Base-by-base conservation (phyloP, 2,329 filamentous ascomycete genomes). In the Fusarium abutilonis region DNA sequence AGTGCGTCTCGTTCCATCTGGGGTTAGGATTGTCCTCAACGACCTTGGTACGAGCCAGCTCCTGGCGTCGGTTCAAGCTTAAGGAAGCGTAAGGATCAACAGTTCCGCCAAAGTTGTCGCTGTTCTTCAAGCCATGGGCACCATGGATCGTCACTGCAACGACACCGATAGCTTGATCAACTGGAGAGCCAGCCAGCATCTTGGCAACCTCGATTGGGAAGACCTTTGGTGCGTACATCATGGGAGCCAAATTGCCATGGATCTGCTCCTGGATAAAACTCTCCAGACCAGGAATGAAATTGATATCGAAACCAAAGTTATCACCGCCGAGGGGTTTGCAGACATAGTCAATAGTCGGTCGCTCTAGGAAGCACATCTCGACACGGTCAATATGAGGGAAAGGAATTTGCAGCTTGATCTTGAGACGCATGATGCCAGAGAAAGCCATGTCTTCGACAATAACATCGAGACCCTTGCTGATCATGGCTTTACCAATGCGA, bases 201-300 rank as follows among this genome's bases (percentile, higher is more conserved):
- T 99, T 98, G 68, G 95, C 95, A 53, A 99, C 92, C 73, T 99
- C 95, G 66, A 99, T 95, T 14, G 95, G 95, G 82, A 99, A 99
- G 45, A 98, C 93, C 69, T 99, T 97, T 9, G 95, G 95, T 34
- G 88, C 89, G 74, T 99, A 99, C 92, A 99, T 97, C 90, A 99
- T 98, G 0, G 95, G 96, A 2, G 87, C 90, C 45, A 99, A 80
- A 72, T 94, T 97, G 63, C 90, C 91, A 76, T 99, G 96, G 49
- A 99, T 96, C 79, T 96, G 92, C 70, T 99, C 95, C 74, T 91
- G 88, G 70, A 99, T 99, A 77, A 99, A 99, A 53, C 77, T 85
- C 76, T 98, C 93, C 21, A 99, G 84, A 68, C 94, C 94, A 15
- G 95, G 95, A 67, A 99, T 96, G 77, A 99, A 97, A 79, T 97